These are phyloP conservation scores for Aspergillus awamori DNA, from an alignment of 2,329 filamentous ascomycete genomes.

Conservation along the genomic window DNA sequence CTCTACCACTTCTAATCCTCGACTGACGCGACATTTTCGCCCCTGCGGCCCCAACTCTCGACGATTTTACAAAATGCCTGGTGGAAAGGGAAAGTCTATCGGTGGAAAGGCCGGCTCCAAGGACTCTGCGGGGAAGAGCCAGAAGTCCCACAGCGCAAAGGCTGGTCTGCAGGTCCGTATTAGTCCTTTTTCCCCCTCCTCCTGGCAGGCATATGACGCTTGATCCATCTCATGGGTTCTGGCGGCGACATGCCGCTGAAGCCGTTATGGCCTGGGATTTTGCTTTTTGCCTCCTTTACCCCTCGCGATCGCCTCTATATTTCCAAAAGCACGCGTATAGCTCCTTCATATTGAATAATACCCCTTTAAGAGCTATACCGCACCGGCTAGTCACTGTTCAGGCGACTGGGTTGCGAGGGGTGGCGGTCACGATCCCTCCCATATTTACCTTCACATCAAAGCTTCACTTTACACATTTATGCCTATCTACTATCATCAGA, in stretches of 20 bases:
- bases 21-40: constrained; percentile 32
- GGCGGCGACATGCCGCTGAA: background rate
- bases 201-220: background rate
- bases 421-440: background rate
- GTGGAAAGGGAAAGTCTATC: constrained; percentile 90
- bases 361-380: background rate
- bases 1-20: constrained; percentile 24
- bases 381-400: background rate
- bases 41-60: constrained; percentile 30
- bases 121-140: constrained; percentile 79
- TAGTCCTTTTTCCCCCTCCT: constrained; percentile 7
- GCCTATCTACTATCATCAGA: background rate
- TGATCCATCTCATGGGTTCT: background rate
- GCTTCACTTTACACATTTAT: background rate
- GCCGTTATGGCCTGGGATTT: background rate
- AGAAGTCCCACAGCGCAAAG: constrained; percentile 91
- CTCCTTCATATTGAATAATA: background rate
- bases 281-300: constrained; percentile 4
- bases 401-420: background rate
- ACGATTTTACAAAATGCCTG: constrained; percentile 61
- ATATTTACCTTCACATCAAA: background rate
- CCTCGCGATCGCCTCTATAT: background rate
- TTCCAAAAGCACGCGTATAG: background rate
- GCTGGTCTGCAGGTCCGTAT: constrained; percentile 88
- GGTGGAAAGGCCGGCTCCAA: constrained; percentile 91